Base-by-base conservation (phyloP, 2,329 filamentous ascomycete genomes). In the Eurotiales sp. region DNA sequence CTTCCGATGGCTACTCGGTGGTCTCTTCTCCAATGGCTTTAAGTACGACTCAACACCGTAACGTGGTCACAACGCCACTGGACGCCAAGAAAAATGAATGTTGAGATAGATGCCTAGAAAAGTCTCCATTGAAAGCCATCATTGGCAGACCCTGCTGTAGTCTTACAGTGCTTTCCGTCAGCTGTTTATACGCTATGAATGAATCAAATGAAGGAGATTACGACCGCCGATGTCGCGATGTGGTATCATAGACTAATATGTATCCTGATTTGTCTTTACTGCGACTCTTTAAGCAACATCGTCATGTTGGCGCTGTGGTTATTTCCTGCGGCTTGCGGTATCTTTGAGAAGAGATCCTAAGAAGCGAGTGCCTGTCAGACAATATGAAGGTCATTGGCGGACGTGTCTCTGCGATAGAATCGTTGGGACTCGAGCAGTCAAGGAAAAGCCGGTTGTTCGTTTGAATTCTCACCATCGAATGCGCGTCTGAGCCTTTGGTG, bases 401-500 rank as follows among this genome's bases (percentile, higher is more conserved):
- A 0, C 77, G 76, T 0, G 74, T 2, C 58, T 80, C 23, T 51
- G 61, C 0, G 73, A 81, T 50, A 71, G 67, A 0, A 69, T 76
- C 22, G 72, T 85, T 11, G 69, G 86, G 22, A 81, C 77, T 0
- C 66, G 74, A 6, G 57, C 54, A 0, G 64, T 78, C 17, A 86
- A 86, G 61, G 74, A 66, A 1, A 58, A 58, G 0, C 37, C 84
- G 21, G 77, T 82, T 1, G 46, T 46, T 1, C 66, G 60, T 11
- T 60, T 84, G 17, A 66, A 64, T 48, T 21, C 67, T 0, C n/a
- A 15, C 0, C n/a, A 37, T 37, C 2, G 64, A 0, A 40, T 72
- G 21, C 62, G 72, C 37, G 77, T 84, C 15, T 76, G 69, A 61
- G 82, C 79, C 0, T 81, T 86, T 56, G 82, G 82, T n/a, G 81